Percentiles rank a stretch among this genome's conserved stretches.
These are phyloP conservation scores for Botryotinia globosa DNA, from an alignment of 2,329 filamentous ascomycete species.

Conservation along the genomic window DNA sequence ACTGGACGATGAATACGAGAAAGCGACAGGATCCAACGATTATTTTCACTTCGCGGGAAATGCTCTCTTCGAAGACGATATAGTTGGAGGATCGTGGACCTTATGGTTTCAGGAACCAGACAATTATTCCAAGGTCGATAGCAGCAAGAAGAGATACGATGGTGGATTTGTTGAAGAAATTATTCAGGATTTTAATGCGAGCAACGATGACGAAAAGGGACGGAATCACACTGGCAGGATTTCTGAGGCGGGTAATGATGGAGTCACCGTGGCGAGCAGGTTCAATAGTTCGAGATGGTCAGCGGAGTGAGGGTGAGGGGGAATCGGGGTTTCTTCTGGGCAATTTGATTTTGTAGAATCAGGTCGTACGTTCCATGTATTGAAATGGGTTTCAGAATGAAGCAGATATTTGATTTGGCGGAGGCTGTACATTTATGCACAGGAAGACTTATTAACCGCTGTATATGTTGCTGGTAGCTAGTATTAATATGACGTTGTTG, in stretches of 20 bases:
- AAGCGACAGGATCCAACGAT: neutral
- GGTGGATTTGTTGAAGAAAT: neutral
- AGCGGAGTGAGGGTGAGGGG: neutral
- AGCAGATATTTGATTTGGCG: neutral
- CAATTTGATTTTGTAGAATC: neutral
- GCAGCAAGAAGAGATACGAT: neutral
- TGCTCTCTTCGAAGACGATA: neutral
- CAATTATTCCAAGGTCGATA: neutral
- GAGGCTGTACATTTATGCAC: too few species aligned
- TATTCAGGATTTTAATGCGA: neutral
- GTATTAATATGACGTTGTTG: too few species aligned
- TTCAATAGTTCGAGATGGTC: neutral
- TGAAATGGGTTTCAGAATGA: fast-evolving
- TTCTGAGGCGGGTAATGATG: neutral
- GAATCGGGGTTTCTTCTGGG: fast-evolving
- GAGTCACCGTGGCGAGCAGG: neutral
- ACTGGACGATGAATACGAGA: neutral
- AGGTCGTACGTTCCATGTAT: neutral
- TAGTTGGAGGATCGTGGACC: neutral
- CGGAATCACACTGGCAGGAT: neutral
- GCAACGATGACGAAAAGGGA: fast-evolving
- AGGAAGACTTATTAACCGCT: too few species aligned
- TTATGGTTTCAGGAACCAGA: neutral
- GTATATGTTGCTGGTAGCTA: too few species aligned
- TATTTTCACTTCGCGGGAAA: neutral